A percentile compares a stretch with the other conserved stretches of the same genome.
Conservation (phyloP, 2,329 filamentous ascomycete genomes). For the Pestalotiopsis sp. region DNA sequence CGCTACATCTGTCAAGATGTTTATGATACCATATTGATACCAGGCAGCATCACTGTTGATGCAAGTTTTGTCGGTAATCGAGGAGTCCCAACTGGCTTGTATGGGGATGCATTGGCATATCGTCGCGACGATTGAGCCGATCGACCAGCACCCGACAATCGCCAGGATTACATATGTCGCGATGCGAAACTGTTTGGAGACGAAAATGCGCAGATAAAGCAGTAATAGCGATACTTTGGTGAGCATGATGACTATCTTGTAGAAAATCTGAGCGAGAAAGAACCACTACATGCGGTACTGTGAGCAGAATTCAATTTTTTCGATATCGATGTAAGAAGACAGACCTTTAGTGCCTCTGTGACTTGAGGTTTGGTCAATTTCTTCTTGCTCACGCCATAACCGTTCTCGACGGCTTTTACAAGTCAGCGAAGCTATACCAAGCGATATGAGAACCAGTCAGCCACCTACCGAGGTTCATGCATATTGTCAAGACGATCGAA, state of each 20-base stretch:
- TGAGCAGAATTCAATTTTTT: background rate
- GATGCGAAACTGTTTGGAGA: background rate
- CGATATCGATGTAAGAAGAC: background rate
- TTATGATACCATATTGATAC: constrained; percentile 1
- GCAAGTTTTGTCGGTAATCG: background rate
- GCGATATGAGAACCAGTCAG: background rate
- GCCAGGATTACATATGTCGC: background rate
- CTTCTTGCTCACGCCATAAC: background rate
- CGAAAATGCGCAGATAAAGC: constrained; percentile 1
- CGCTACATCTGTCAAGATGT: background rate
- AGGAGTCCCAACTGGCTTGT: background rate
- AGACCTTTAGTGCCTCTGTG: background rate
- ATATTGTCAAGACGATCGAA: background rate
- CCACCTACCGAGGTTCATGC: background rate
- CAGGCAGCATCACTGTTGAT: background rate
- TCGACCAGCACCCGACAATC: background rate
- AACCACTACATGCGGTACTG: background rate
- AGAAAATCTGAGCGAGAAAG: background rate
- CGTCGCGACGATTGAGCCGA: constrained; percentile 1
- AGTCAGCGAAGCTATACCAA: background rate
- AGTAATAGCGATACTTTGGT: background rate
- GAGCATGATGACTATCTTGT: background rate
- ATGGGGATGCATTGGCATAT: constrained; percentile 11
- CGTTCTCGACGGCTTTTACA: background rate
- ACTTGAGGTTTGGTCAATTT: background rate